Evolutionary conservation across 2,329 filamentous ascomycete species (phyloP).

Genomic region (Apiospora marii): DNA sequence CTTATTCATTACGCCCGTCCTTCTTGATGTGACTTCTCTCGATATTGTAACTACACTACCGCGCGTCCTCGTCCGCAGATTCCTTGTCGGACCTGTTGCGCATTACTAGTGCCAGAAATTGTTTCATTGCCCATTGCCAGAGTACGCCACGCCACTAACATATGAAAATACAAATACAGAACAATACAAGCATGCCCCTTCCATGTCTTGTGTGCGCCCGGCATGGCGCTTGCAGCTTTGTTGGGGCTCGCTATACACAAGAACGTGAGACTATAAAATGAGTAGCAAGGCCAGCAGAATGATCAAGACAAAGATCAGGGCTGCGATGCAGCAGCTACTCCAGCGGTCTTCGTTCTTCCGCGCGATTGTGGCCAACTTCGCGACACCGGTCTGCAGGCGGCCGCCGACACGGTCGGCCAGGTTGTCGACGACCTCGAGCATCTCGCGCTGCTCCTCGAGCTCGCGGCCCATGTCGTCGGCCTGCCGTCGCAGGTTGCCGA

Average conservation of each 20-base stretch:
- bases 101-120: not conserved
- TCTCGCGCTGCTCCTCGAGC: slow-evolving; percentile 90
- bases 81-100: not conserved
- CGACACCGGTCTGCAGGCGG: slow-evolving; percentile 84
- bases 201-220: not conserved
- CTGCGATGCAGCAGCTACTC: slow-evolving; percentile 90
- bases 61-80: not conserved
- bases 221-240: not conserved
- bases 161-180: slow-evolving; percentile 7
- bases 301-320: slow-evolving; percentile 89
- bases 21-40: not conserved
- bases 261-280: slow-evolving; percentile 54
- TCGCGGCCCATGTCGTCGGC: slow-evolving; percentile 96
- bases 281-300: slow-evolving; percentile 82
- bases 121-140: slow-evolving; percentile 19
- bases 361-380: slow-evolving; percentile 85
- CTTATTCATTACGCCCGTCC: not conserved
- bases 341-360: slow-evolving; percentile 86
- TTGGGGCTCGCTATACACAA: not conserved
- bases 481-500: slow-evolving; percentile 88
- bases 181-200: not conserved
- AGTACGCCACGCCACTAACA: slow-evolving; percentile 19
- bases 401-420: slow-evolving; percentile 88
- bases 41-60: not conserved
- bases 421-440: slow-evolving; percentile 85